phyloP scores from a whole-genome alignment of 768 basidiomycete genomes.

The Fibroporia radiculosa region DNA sequence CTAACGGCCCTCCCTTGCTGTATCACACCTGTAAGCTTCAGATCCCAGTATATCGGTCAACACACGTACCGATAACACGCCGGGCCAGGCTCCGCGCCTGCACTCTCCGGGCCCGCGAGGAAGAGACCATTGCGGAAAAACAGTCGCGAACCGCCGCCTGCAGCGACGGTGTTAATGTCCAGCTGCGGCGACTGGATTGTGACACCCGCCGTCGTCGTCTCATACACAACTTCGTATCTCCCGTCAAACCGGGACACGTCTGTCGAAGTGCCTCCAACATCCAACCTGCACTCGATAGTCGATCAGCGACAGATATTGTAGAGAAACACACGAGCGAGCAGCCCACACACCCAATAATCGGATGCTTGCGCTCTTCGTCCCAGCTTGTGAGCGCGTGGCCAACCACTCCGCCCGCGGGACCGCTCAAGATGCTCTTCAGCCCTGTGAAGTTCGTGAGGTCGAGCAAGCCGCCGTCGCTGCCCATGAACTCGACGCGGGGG shows the following conservation, averaged over 20 bases:
- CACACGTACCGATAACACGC: conserved; percentile 70
- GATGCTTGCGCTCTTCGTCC: conserved; percentile 60
- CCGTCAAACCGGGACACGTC: conserved; percentile 94
- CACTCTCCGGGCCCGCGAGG: conserved; percentile 85
- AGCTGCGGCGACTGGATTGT: conserved; percentile 89
- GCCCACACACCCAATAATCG: conserved; percentile 72
- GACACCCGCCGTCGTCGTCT: conserved; percentile 92
- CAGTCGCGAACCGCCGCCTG: conserved; percentile 88
- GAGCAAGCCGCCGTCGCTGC: conserved; percentile 81
- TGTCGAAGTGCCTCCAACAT: conserved; percentile 93
- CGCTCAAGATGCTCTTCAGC: conserved; percentile 86
- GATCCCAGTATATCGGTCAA: background rate
- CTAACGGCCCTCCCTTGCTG: conserved; percentile 86
- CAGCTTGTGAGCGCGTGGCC: conserved; percentile 92
- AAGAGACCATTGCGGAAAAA: conserved; percentile 89
- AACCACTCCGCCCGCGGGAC: conserved; percentile 93
- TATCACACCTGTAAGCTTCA: background rate
- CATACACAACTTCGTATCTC: conserved; percentile 86
- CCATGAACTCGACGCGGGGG: conserved; percentile 91
- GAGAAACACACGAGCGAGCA: background rate
- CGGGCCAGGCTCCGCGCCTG: conserved; percentile 91
- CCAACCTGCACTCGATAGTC: conserved; percentile 46
- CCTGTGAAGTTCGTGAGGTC: conserved; percentile 84
- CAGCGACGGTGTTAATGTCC: conserved; percentile 94
- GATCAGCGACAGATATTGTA: background rate